A percentile compares a stretch with the other conserved stretches of the same genome.
Conservation (phyloP, 352 stramenopile species). For the Globisporangium yorkense region DNA sequence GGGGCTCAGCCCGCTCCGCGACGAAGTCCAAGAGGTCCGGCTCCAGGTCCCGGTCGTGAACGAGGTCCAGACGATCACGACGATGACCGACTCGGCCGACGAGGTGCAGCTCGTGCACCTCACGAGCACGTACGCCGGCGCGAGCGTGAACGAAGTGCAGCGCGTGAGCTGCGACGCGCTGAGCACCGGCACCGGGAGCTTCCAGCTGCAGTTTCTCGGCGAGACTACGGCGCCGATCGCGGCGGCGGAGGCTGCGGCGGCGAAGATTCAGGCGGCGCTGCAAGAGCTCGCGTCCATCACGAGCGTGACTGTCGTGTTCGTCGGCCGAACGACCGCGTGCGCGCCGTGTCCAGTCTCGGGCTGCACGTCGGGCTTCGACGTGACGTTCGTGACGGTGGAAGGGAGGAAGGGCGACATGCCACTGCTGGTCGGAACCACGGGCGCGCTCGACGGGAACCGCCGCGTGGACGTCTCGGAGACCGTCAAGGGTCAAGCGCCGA, state of each 20-base stretch:
- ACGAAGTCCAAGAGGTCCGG: conserved; percentile 74
- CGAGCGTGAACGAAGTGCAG: conserved; percentile 78
- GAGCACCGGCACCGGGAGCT: conserved; percentile 62
- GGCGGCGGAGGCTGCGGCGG: conserved; percentile 57
- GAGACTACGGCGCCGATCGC: conserved; percentile 87
- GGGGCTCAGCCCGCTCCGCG: conserved; percentile 66
- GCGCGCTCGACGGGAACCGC: conserved; percentile 84
- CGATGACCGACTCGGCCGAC: conserved; percentile 39
- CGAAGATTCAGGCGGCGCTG: conserved; percentile 80
- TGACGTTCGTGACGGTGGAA: conserved; percentile 86
- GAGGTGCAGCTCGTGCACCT: conserved; percentile 91
- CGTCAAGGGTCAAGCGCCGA: conserved; percentile 75
- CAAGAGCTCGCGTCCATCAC: conserved; percentile 89
- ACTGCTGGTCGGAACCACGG: conserved; percentile 75
- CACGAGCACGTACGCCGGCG: conserved; percentile 68
- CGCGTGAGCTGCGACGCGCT: conserved; percentile 89
- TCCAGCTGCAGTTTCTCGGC: conserved; percentile 81
- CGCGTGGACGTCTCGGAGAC: conserved; percentile 81
- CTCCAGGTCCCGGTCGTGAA: conserved; percentile 60
- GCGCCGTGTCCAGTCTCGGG: conserved; percentile 45
- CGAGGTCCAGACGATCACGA: conserved; percentile 74
- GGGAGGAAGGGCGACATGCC: conserved; percentile 86
- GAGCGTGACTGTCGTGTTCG: conserved; percentile 78
- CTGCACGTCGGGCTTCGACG: conserved; percentile 69
- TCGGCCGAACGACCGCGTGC: conserved; percentile 59